phyloP scores from a whole-genome alignment of 768 basidiomycete genomes.

The Asterophora parasitica region DNA sequence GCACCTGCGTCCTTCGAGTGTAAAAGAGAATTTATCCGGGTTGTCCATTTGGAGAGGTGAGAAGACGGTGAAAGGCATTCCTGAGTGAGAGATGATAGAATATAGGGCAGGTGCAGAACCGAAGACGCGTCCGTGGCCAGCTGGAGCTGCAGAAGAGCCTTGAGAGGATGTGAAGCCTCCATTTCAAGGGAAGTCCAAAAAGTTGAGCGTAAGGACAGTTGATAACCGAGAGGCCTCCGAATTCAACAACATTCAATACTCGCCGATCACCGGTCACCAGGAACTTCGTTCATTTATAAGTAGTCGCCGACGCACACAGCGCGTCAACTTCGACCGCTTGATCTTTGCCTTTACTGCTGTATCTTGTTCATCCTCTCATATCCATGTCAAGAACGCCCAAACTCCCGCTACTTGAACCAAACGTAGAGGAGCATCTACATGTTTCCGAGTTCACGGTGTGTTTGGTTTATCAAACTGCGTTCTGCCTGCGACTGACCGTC shows the following conservation, averaged over 20 bases:
- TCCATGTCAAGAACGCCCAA: conserved; percentile 14
- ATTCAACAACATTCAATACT: conserved; percentile 17
- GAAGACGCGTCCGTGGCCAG: conserved; percentile 65
- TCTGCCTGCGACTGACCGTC: background rate
- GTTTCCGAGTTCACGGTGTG: conserved; percentile 53
- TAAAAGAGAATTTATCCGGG: conserved; percentile 68
- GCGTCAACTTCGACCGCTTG: background rate
- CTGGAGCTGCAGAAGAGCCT: conserved; percentile 63
- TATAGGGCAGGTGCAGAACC: conserved; percentile 52
- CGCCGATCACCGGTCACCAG: conserved; percentile 4
- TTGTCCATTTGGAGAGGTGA: conserved; percentile 70
- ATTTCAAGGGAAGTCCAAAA: conserved; percentile 3
- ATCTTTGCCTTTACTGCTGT: background rate
- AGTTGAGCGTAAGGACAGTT: conserved; percentile 8
- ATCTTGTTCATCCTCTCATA: background rate
- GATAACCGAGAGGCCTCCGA: conserved; percentile 6
- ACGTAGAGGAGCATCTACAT: conserved; percentile 48
- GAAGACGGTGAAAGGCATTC: conserved; percentile 55
- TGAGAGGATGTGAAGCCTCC: conserved; percentile 43
- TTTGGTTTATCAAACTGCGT: background rate
- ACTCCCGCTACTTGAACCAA: conserved; percentile 38
- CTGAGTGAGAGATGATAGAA: conserved; percentile 49
- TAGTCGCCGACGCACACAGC: background rate
- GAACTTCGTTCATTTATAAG: background rate
- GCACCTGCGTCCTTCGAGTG: conserved; percentile 74